Evolutionary conservation across 2,329 filamentous ascomycete species (phyloP), one percentile per base, ranked within the genome.

Genomic region (Juglanconis oblonga): DNA sequence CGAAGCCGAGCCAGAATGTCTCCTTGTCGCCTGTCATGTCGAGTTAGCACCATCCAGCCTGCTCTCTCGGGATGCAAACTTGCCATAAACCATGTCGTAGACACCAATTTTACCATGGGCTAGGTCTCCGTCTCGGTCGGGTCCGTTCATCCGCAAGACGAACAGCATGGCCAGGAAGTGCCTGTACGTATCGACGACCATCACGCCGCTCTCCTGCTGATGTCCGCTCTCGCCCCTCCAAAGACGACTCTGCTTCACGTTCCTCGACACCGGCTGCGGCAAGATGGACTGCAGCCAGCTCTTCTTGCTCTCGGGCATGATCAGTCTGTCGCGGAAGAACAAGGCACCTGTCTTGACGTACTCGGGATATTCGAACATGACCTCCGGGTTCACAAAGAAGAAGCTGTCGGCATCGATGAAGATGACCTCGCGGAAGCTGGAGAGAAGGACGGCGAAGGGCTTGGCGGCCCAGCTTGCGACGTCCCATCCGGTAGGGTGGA

Each of bases 1-100:
- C 74, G 71, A 76, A 80, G n/a, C 76, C 74, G 3, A 80, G 71
- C 78, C 78, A 80, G 69, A 79, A 80, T 2, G 77, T 80, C 62
- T 80, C 78, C 62, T 80, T 80, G 66, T 80, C 77, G 49, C 77
- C 76, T 76, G 64, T 29, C 29, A 50, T 13, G 14, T 17, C 5
- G 31, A 6, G n/a, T 59, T 36, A 59, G 52, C 33, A 24, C 17
- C 17, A 24, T 24, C 17, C 17, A 35, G n/a, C 8, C 11, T 29
- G 6, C 14, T 10, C 11, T 7, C 4, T 33, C 17, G 17, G 3
- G 31, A 36, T 33, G 29, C 29, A 14, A 42, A 68, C 71, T 64
- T 64, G 76, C 73, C 77, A 57, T 77, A 78, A 38, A 79, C 73
- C 74, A 79, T 74, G 55, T 79, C 76, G 54, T 79, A 80, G 0